Base-by-base conservation (phyloP, 2,329 filamentous ascomycete species). In the Xylogone sp. region DNA sequence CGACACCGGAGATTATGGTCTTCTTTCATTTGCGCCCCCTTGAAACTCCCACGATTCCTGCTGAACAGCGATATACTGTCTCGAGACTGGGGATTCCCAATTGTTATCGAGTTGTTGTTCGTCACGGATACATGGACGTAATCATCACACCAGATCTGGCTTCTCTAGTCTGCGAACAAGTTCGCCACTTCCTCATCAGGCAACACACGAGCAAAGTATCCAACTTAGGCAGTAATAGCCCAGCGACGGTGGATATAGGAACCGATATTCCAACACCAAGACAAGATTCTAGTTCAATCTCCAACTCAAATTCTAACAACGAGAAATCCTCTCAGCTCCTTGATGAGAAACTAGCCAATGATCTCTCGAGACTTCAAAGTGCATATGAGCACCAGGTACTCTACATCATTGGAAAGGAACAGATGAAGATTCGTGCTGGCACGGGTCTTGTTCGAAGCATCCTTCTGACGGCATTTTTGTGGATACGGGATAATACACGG, bases 11-110 rank as follows among this genome's bases (percentile, higher is more conserved):
- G 27, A 78, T 88, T 6, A 76, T 79, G 20, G 76, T 90, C 1
- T 90, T 90, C 67, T 87, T 90, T 65, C 86, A 91, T 59, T 75
- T 90, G 45, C 79, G 84, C 5, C 78, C 84, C 0, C 71, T 88
- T 1, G 75, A 82, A 43, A 71, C 74, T 6, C 85, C 86, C 0
- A 76, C 74, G 0, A 76, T 84, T 3, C 61, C 75, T 0, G 60
- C 69, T 1, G 68, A 67, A 3, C 72, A 79, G 48, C 69, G 76
- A 1, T 79, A 76, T 54, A 66, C 69, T 31, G 71, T 79, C 34
- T 58, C 61, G 2, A 47, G 58, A 12, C 55, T 58, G 13, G 54
- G 52, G 24, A 68, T 87, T 18, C 79, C 81, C 0, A 81, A 85
- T 42, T 84, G 82, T 58, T 90, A 88, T 64, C 79, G 84, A 2